These are phyloP conservation scores for Coprinopsis sp. DNA, from an alignment of 768 basidiomycete species.

Conservation along the genomic window DNA sequence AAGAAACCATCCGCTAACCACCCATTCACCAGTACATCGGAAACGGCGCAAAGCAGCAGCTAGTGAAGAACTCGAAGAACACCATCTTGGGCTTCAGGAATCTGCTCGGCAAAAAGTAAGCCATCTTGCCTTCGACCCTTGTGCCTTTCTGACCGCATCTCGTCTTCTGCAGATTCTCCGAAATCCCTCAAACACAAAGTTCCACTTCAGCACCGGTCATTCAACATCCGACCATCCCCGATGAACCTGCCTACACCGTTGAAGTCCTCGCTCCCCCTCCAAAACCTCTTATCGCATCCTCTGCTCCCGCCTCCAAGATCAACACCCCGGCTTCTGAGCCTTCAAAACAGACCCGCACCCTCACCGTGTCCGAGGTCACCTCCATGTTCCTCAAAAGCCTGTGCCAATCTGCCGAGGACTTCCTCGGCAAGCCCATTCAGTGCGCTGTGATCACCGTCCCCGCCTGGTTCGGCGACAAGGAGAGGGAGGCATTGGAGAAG, in stretches of 20 bases:
- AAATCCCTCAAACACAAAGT: conserved; percentile 48
- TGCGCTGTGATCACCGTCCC: conserved; percentile 87
- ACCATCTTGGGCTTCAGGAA: conserved; percentile 95
- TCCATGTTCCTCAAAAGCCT: conserved; percentile 84
- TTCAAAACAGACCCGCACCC: conserved; percentile 56
- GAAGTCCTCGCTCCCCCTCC: conserved; percentile 51
- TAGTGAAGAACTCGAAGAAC: conserved; percentile 92
- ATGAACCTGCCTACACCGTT: conserved; percentile 81
- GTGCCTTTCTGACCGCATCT: neutral
- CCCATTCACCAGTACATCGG: conserved; percentile 75
- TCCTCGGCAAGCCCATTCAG: conserved; percentile 72
- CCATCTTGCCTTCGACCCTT: conserved; percentile 7
- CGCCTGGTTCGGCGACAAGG: conserved; percentile 62
- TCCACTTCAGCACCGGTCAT: conserved; percentile 67
- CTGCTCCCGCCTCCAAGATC: conserved; percentile 32
- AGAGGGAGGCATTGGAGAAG: conserved; percentile 63
- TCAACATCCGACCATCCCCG: conserved; percentile 65
- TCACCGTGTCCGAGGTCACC: conserved; percentile 81
- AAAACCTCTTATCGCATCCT: conserved; percentile 8
- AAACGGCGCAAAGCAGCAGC: conserved; percentile 88
- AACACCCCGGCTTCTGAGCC: conserved; percentile 75
- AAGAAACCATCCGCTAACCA: no score
- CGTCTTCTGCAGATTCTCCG: conserved; percentile 56
- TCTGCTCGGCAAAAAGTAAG: conserved; percentile 85
- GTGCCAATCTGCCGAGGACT: conserved; percentile 83